phyloP scores from a whole-genome alignment of 1,284 basidiomycete genomes.

The Ustilago nuda region DNA sequence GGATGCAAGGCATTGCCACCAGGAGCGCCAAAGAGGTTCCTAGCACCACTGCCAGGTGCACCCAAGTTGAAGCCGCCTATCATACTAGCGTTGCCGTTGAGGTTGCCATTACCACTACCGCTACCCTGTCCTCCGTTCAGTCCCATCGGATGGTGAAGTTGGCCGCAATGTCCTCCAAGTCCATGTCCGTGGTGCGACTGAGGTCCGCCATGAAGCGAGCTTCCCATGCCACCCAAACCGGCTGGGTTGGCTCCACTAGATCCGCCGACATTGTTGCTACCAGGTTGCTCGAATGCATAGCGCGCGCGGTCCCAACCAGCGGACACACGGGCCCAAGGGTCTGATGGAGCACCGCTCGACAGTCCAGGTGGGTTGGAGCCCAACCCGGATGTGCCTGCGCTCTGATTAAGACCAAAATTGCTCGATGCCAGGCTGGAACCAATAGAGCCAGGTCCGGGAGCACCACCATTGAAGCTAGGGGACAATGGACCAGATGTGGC shows the following conservation, averaged over 20 bases:
- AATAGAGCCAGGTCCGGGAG: slow-evolving; percentile 34
- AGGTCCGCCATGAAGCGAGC: slow-evolving; percentile 22
- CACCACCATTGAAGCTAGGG: slow-evolving; percentile 34
- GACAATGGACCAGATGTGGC: slow-evolving; percentile 42
- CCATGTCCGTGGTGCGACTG: slow-evolving; percentile 24
- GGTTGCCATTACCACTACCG: slow-evolving; percentile 16
- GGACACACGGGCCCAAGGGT: slow-evolving; percentile 52
- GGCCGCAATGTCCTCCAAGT: slow-evolving; percentile 20
- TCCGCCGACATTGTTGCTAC: slow-evolving; percentile 21
- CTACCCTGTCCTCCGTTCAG: background rate
- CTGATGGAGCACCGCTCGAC: slow-evolving; percentile 32
- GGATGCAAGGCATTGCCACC: slow-evolving; percentile 37
- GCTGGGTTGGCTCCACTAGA: slow-evolving; percentile 16
- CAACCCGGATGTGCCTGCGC: slow-evolving; percentile 19
- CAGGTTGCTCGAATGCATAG: slow-evolving; percentile 64
- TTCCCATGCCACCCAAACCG: slow-evolving; percentile 22
- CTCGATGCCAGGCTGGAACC: slow-evolving; percentile 22
- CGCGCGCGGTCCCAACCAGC: slow-evolving; percentile 65
- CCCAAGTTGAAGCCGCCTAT: slow-evolving; percentile 39
- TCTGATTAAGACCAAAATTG: slow-evolving; percentile 34
- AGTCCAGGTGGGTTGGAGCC: slow-evolving; percentile 24
- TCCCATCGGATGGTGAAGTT: slow-evolving; percentile 27
- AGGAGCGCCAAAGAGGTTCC: slow-evolving; percentile 47
- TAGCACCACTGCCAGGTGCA: slow-evolving; percentile 31
- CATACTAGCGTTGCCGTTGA: slow-evolving; percentile 17